These are phyloP conservation scores for Globisporangium radiosum DNA, from an alignment of 352 stramenopile genomes.

Conservation along the genomic window DNA sequence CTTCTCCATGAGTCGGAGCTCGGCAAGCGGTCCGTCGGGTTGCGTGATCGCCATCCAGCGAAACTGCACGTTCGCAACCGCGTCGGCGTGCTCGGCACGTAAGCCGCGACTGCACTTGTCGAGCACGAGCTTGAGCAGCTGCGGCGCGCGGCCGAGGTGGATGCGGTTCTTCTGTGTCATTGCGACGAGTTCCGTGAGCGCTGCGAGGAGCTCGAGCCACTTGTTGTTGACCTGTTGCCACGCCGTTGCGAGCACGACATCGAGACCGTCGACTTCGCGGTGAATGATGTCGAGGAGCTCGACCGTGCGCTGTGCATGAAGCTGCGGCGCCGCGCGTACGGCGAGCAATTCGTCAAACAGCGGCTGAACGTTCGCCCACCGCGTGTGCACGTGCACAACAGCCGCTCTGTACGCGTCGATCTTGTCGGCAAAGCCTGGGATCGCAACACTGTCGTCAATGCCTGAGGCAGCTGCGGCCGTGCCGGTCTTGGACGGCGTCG, in stretches of 20 bases:
- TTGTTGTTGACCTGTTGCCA: slow-evolving; percentile 56
- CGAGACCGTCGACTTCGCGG: slow-evolving; percentile 46
- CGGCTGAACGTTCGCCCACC: slow-evolving; percentile 64
- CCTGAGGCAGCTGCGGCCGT: neutral
- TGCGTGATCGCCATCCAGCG: slow-evolving; percentile 71
- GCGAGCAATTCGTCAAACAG: slow-evolving; percentile 51
- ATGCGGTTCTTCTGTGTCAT: slow-evolving; percentile 63
- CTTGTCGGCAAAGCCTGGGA: slow-evolving; percentile 28
- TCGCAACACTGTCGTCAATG: slow-evolving; percentile 24
- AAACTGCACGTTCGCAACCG: slow-evolving; percentile 60
- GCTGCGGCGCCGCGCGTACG: slow-evolving; percentile 38
- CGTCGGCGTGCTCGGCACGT: slow-evolving; percentile 41
- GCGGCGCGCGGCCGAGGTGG: slow-evolving; percentile 44
- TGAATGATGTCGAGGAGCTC: slow-evolving; percentile 39
- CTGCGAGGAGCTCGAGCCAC: slow-evolving; percentile 37
- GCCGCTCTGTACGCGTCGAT: slow-evolving; percentile 33
- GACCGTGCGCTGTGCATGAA: slow-evolving; percentile 49
- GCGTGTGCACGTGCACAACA: slow-evolving; percentile 53
- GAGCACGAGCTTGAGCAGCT: slow-evolving; percentile 42
- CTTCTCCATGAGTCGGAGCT: slow-evolving; percentile 60
- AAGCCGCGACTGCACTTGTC: slow-evolving; percentile 53
- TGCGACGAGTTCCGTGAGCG: slow-evolving; percentile 42
- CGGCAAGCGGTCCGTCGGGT: slow-evolving; percentile 44
- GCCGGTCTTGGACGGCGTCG: slow-evolving; percentile 3
- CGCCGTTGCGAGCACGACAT: slow-evolving; percentile 51